Evolutionary conservation across 768 basidiomycete species (phyloP).

Genomic region (Lyophyllum semitale): DNA sequence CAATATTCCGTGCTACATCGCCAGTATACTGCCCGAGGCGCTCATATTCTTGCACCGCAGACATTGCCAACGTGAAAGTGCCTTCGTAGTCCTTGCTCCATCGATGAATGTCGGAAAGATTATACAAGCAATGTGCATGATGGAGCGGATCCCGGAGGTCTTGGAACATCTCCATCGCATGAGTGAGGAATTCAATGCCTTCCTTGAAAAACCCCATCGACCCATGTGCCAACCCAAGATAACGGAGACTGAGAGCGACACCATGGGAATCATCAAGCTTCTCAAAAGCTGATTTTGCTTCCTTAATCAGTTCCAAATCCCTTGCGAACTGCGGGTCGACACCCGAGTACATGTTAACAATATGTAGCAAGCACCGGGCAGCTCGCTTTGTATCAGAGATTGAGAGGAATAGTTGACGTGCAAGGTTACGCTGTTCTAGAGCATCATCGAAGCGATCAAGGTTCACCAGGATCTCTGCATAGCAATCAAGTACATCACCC

Average conservation of each 20-base stretch:
- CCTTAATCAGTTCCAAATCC: not conserved
- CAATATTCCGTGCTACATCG: not conserved
- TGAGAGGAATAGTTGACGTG: not conserved
- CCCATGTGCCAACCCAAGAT: not conserved
- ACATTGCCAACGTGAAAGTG: not conserved
- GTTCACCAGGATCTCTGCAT: not conserved
- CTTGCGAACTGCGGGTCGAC: not conserved
- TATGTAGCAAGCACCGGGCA: not conserved
- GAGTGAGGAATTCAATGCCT: not conserved
- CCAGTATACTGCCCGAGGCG: not conserved
- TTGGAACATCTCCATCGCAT: not conserved
- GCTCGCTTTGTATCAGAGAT: not conserved
- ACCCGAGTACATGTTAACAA: not conserved
- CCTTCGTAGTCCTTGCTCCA: not conserved
- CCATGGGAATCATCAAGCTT: not conserved
- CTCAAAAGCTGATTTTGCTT: not conserved
- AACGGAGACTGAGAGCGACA: not conserved
- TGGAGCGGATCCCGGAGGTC: not conserved
- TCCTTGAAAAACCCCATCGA: not conserved
- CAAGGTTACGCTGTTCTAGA: not conserved
- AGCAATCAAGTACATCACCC: not conserved
- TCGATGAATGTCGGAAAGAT: not conserved
- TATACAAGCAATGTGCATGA: not conserved
- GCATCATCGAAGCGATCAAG: conserved; percentile 2
- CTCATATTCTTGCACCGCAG: not conserved